Base-by-base conservation (phyloP, 768 basidiomycete species). In the Gloeostereum incarnatum region DNA sequence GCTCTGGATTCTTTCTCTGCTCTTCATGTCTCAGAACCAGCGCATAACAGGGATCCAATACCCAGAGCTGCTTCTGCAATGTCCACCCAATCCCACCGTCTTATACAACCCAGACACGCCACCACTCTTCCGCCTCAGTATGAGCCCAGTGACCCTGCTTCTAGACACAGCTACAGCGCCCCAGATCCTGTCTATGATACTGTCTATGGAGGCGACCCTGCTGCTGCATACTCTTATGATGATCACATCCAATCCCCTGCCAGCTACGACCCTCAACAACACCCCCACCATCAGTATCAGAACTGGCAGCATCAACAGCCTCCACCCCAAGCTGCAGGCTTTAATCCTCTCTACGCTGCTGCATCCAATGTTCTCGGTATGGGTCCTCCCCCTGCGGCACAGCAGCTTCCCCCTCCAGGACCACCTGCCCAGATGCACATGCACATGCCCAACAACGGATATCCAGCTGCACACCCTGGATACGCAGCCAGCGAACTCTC, bases 321-420 rank as follows among this genome's bases (percentile, higher is more conserved):
- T 32, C 30, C 20, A 8, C 49, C 62, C 7, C 58, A 45, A 35
- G 53, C 56, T 11, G 57, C 56, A 22, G 68, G 71, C 38, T 77
- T 73, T 46, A 74, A 78, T 51, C 62, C 69, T 25, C 57, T 86
- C 9, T 81, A 85, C 54, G 70, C 73, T 7, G 86, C 85, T 10
- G 87, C 87, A 6, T 85, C 86, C 6, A 75, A 82, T 54, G 81
- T 88, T 6, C 68, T 90, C 11, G 86, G 86, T 11, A 78, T 85
- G 74, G 77, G 71, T 0, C 81, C 75, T 14, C 81, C 81, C 31
- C 73, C 71, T 10, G 62, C 60, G 16, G 50, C 54, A 27, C 44
- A 38, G 9, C 45, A 53, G 18, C 37, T 36, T 19, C 40, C 49
- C 35, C 27, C 46, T 36, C 44, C 45, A 40, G 23, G 40, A 35